phyloP scores from a whole-genome alignment of 1,284 basidiomycete genomes.

The Rhodotorula sp. region DNA sequence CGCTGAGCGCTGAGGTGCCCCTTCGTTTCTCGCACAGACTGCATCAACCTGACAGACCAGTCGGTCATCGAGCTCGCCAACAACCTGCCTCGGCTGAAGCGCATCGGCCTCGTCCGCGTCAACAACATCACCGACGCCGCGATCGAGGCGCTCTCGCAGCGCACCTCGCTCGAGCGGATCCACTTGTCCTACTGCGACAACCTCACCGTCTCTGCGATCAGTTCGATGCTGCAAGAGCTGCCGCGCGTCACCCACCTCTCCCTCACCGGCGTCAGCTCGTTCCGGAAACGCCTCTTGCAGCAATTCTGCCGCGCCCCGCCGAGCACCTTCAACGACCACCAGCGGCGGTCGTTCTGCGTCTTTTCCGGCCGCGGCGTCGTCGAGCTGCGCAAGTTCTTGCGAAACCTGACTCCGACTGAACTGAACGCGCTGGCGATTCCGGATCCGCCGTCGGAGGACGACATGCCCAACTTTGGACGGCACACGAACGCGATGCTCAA shows the following conservation, averaged over 20 bases:
- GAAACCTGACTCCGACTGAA: slow-evolving; percentile 14
- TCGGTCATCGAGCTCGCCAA: slow-evolving; percentile 87
- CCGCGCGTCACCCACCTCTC: slow-evolving; percentile 90
- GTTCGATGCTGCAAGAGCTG: slow-evolving; percentile 83
- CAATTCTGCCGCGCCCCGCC: slow-evolving; percentile 87
- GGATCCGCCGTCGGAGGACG: slow-evolving; percentile 20
- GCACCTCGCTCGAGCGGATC: slow-evolving; percentile 80
- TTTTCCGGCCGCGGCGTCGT: slow-evolving; percentile 89
- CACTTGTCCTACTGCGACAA: slow-evolving; percentile 98
- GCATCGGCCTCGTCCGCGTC: slow-evolving; percentile 92
- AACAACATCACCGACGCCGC: slow-evolving; percentile 90
- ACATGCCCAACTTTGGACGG: not conserved
- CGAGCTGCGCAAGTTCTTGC: slow-evolving; percentile 74
- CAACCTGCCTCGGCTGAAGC: slow-evolving; percentile 79
- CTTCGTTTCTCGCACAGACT: no score
- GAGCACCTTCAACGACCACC: slow-evolving; percentile 83
- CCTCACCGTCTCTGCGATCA: slow-evolving; percentile 85
- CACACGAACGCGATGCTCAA: not conserved
- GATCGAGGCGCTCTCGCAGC: slow-evolving; percentile 74
- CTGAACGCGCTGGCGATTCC: slow-evolving; percentile 14
- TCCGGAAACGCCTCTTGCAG: slow-evolving; percentile 81
- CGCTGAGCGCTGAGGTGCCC: no score
- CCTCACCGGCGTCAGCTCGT: slow-evolving; percentile 91
- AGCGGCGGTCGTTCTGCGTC: slow-evolving; percentile 93
- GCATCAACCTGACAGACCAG: slow-evolving; percentile 83